Evolutionary conservation across 495 filamentous ascomycete genomes (phyloP).

Genomic region (Aspergillus sclerotioniger): DNA sequence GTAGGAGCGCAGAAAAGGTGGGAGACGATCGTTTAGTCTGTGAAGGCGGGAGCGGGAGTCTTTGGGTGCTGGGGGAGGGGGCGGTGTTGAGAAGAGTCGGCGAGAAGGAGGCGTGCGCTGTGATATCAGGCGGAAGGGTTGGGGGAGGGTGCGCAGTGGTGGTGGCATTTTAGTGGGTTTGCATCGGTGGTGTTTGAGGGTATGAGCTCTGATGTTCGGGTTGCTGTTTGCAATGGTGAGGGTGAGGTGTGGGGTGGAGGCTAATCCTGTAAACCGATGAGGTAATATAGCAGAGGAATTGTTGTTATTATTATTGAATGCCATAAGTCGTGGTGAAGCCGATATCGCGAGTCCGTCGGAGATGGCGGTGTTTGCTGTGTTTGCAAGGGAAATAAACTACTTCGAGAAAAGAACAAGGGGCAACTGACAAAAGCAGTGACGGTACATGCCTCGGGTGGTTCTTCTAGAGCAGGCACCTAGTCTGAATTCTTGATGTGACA

Average conservation of each 20-base stretch:
- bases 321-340: background rate
- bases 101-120: conserved; percentile 11
- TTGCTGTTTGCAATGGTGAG: too few relatives aligned
- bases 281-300: too few relatives aligned
- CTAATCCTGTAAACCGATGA: too few relatives aligned
- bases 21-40: conserved; percentile 59
- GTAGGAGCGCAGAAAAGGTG: conserved; percentile 61
- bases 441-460: background rate
- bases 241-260: too few relatives aligned
- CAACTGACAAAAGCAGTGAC: background rate
- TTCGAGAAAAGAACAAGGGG: background rate
- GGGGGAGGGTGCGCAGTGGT: conserved; percentile 14
- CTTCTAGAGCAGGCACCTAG: background rate
- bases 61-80: conserved; percentile 27
- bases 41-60: conserved; percentile 48
- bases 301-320: background rate
- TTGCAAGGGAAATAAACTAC: conserved; percentile 12
- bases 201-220: too few relatives aligned
- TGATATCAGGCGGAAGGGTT: conserved; percentile 13
- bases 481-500: background rate
- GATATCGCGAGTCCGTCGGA: background rate
- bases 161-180: conserved; percentile 4
- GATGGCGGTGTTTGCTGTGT: conserved; percentile 18
- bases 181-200: too few relatives aligned
- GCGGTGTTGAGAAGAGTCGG: conserved; percentile 26